Percentiles rank a stretch among this genome's conserved stretches.
These are phyloP conservation scores for Wickerhamiella lipophila DNA, from an alignment of 805 yeast genomes.

Conservation along the genomic window DNA sequence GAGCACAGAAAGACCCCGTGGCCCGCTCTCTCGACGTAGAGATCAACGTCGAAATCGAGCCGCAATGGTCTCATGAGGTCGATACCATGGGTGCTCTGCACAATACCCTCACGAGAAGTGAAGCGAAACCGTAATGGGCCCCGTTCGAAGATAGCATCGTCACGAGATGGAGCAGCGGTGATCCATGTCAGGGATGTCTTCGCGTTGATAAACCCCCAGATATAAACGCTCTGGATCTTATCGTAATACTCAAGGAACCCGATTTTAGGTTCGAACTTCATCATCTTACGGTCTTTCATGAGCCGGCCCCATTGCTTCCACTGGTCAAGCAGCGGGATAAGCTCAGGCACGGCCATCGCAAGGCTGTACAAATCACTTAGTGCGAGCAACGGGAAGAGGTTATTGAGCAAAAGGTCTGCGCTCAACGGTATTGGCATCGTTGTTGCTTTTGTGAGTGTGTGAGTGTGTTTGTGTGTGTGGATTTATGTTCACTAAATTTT, in stretches of 20 bases:
- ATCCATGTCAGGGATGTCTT: constrained; percentile 5
- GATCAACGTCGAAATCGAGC: neutral
- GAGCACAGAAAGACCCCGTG: constrained; percentile 2
- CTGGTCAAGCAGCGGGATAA: neutral
- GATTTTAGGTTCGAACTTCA: neutral
- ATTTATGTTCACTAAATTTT: neutral
- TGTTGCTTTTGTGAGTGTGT: neutral
- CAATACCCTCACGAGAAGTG: neutral
- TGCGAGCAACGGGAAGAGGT: constrained; percentile 1
- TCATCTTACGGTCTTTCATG: constrained; percentile 2
- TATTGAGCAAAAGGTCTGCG: constrained; percentile 3
- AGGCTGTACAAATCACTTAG: constrained; percentile 1
- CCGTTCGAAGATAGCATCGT: neutral
- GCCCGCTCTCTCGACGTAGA: neutral
- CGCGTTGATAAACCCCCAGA: constrained; percentile 7
- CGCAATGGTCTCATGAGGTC: constrained; percentile 9
- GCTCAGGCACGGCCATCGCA: neutral
- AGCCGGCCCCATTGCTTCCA: constrained; percentile 6
- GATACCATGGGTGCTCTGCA: constrained; percentile 3
- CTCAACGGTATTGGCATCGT: neutral
- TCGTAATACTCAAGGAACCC: constrained; percentile 2
- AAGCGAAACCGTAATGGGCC: neutral
- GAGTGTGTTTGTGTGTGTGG: neutral
- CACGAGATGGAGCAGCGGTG: neutral
- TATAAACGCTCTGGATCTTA: constrained; percentile 5